phyloP scores from a whole-genome alignment of 2,329 filamentous ascomycete genomes.

The Fusarium falciforme region DNA sequence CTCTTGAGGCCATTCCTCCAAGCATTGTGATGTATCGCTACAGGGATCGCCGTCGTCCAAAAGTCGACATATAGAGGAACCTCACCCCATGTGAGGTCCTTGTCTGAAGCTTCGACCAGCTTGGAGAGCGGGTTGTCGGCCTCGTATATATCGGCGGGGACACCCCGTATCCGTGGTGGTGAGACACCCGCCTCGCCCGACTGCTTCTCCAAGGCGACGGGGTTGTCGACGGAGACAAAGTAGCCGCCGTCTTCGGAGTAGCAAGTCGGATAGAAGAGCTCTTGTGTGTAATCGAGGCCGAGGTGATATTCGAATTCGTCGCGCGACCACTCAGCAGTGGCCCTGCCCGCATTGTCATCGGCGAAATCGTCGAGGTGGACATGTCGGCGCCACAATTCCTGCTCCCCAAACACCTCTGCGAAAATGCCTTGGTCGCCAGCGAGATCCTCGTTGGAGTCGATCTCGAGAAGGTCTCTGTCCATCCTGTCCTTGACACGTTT shows the following conservation, averaged over 20 bases:
- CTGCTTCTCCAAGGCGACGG: slow-evolving; percentile 20
- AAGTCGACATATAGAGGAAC: slow-evolving; percentile 40
- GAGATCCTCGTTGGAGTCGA: slow-evolving; percentile 24
- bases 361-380: slow-evolving; percentile 21
- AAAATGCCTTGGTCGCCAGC: slow-evolving; percentile 48
- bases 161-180: slow-evolving; percentile 35
- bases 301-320: slow-evolving; percentile 43
- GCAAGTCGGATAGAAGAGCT: slow-evolving; percentile 46
- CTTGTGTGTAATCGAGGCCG: slow-evolving; percentile 45
- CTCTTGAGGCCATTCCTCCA: slow-evolving; percentile 41
- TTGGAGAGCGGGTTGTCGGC: slow-evolving; percentile 26
- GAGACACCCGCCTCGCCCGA: slow-evolving; percentile 36
- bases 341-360: slow-evolving; percentile 23
- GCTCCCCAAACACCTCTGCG: slow-evolving; percentile 47
- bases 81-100: slow-evolving; percentile 29
- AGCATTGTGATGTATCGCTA: slow-evolving; percentile 42
- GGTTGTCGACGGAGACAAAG: slow-evolving; percentile 37
- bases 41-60: slow-evolving; percentile 39
- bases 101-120: slow-evolving; percentile 1
- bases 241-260: slow-evolving; percentile 44
- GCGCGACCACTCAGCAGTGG: slow-evolving; percentile 19
- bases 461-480: slow-evolving; percentile 31
- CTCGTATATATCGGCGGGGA: slow-evolving; percentile 38
- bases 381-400: slow-evolving; percentile 38
- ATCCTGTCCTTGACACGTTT: slow-evolving; percentile 42